Evolutionary conservation across 495 filamentous ascomycete species (phyloP).

Genomic region (Jackrogersella multiformis): DNA sequence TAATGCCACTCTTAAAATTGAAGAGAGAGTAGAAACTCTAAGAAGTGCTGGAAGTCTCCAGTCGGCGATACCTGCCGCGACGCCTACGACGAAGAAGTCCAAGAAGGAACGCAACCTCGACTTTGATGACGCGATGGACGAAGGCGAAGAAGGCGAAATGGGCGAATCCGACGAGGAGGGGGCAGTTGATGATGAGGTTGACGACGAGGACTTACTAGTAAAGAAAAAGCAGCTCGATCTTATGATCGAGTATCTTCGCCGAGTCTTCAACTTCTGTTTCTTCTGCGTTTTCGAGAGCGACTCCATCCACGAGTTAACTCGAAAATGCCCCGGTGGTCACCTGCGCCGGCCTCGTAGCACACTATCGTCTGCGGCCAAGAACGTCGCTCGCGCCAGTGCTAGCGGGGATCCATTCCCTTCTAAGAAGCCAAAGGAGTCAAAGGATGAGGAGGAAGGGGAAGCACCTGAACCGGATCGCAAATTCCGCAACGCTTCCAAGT

Average conservation of each 20-base stretch:
- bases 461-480: conserved; percentile 70
- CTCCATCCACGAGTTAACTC: conserved; percentile 91
- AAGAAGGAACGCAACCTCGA: conserved; percentile 66
- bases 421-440: conserved; percentile 73
- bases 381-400: conserved; percentile 84
- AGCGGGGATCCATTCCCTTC: conserved; percentile 79
- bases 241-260: conserved; percentile 93
- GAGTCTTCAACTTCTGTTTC: conserved; percentile 98
- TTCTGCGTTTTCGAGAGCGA: conserved; percentile 99
- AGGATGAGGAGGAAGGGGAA: conserved; percentile 71
- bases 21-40: conserved; percentile 84
- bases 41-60: conserved; percentile 77
- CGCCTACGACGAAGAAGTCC: conserved; percentile 64
- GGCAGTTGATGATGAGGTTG: conserved; percentile 82
- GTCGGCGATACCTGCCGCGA: conserved; percentile 64
- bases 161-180: conserved; percentile 74
- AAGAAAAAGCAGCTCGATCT: conserved; percentile 98
- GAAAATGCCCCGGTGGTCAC: conserved; percentile 97
- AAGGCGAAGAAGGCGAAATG: conserved; percentile 75
- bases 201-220: conserved; percentile 86
- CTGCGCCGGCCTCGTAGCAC: conserved; percentile 87
- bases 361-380: conserved; percentile 81
- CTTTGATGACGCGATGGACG: conserved; percentile 74
- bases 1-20: conserved; percentile 79
- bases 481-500: conserved; percentile 73